Base-by-base conservation (phyloP, 2,329 filamentous ascomycete genomes). In the Ophiostoma himal-ulmi region DNA sequence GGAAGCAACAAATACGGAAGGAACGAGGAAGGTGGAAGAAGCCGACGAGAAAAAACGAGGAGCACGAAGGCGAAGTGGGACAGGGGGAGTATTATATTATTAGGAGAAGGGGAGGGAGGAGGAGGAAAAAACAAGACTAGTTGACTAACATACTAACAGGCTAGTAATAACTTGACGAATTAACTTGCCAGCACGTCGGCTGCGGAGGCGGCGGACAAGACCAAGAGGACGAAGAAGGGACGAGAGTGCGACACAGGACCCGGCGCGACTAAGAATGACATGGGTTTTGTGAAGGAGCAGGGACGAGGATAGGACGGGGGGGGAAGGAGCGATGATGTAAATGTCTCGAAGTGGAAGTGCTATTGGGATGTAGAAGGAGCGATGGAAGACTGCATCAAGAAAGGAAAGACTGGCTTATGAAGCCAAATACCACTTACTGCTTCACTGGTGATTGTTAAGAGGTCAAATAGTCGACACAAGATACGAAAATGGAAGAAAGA, bases 121-220 rank as follows among this genome's bases (percentile, higher is more conserved):
- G 36, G 44, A 64, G n/a, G 54, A 68, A 71, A 70, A 68, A 70
- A 54, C 57, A 70, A 64, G 69, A 71, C 52, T 60, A 62, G 22
- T 17, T 17, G 26, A 62, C 57, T 62, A 62, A 64, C 26, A 64
- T 64, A 72, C 52, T 67, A 68, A 52, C 26, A 69, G 67, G 13
- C 36, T 68, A 60, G 5, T 34, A 30, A 14, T 62, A 34, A 17
- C 30, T 22, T 13, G 10, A 57, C n/a, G 30, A 30, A 30, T 30
- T 2, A 57, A 26, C 11, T 20, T 65, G 62, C 62, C 36, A 65
- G 62, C 54, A 60, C 54, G 48, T 36, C 22, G 66, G 60, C 44
- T 67, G 69, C 30, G 70, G 62, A 48, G 71, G 70, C 44, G 66
- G 65, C 76, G 74, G 75, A 77, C 75, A 76, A 77, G 76, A 34